phyloP scores from a whole-genome alignment of 495 filamentous ascomycete genomes.

The Talaromyces trachyspermus region DNA sequence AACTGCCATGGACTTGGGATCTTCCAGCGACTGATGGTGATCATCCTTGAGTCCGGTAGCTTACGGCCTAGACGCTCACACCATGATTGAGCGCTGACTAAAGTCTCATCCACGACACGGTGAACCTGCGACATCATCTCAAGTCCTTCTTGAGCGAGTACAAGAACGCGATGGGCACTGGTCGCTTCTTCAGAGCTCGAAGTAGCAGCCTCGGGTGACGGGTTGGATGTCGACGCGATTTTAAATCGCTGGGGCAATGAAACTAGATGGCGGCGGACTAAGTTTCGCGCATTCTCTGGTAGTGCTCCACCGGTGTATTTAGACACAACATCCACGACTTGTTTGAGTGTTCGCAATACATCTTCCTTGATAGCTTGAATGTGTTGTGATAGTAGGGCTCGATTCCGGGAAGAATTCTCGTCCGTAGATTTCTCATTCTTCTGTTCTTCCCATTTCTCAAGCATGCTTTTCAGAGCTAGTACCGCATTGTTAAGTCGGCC shows the following conservation, averaged over 20 bases:
- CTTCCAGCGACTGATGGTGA: conserved; percentile 11
- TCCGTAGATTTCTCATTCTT: conserved; percentile 15
- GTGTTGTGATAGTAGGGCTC: conserved; percentile 44
- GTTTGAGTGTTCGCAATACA: conserved; percentile 66
- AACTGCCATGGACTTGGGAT: no score
- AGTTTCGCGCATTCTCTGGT: conserved; percentile 69
- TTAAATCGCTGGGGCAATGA: conserved; percentile 73
- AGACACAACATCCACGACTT: conserved; percentile 70
- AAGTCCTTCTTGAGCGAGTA: conserved; percentile 78
- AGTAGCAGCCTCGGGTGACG: conserved; percentile 29
- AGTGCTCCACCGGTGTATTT: conserved; percentile 78
- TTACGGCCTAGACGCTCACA: conserved; percentile 63
- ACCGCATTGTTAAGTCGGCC: conserved; percentile 64
- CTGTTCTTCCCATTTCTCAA: conserved; percentile 66
- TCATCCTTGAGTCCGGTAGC: conserved; percentile 22
- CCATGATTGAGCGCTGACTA: conserved; percentile 83
- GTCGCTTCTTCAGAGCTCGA: conserved; percentile 35
- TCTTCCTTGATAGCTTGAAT: conserved; percentile 66
- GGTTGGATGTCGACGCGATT: conserved; percentile 37
- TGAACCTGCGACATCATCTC: conserved; percentile 85
- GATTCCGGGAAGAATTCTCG: conserved; percentile 19
- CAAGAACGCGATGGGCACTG: conserved; percentile 61
- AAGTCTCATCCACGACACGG: conserved; percentile 71
- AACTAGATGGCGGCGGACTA: conserved; percentile 73
- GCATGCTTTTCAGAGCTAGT: conserved; percentile 54